phyloP scores from a whole-genome alignment of 2,329 filamentous ascomycete species.

The Lachnellula willkommii region DNA sequence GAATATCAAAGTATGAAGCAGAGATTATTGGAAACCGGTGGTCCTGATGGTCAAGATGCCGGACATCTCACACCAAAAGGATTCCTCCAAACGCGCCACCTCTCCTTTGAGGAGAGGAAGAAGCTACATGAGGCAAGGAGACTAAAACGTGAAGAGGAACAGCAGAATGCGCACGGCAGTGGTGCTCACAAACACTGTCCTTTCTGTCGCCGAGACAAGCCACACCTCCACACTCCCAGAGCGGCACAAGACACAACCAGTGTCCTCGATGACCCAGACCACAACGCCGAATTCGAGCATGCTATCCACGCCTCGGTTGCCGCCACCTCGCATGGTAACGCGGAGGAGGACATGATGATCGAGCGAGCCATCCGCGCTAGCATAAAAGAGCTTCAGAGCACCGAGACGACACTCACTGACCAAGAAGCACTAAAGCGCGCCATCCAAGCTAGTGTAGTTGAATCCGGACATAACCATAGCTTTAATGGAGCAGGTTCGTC shows the following conservation, averaged over 20 bases:
- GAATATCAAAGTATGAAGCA: constrained; percentile 36
- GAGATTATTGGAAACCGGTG: constrained; percentile 28
- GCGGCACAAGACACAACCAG: constrained; percentile 13
- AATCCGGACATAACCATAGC: constrained; percentile 31
- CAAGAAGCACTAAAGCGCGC: constrained; percentile 44
- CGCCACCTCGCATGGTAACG: constrained; percentile 64
- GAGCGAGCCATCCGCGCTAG: constrained; percentile 71
- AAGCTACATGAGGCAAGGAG: constrained; percentile 45
- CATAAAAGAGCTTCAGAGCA: constrained; percentile 50
- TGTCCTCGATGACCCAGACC: constrained; percentile 22
- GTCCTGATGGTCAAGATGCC: constrained; percentile 25
- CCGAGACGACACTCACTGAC: constrained; percentile 25
- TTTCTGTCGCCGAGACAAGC: constrained; percentile 20
- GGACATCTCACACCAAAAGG: constrained; percentile 34
- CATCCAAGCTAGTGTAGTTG: constrained; percentile 44
- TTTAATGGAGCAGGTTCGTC: neutral
- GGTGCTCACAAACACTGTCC: constrained; percentile 19
- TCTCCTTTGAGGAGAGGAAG: constrained; percentile 48
- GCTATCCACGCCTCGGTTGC: constrained; percentile 66
- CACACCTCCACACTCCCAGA: constrained; percentile 22
- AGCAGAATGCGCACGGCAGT: constrained; percentile 18
- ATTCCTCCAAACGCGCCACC: constrained; percentile 44
- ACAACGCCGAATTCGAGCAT: constrained; percentile 61
- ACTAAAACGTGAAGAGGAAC: constrained; percentile 25
- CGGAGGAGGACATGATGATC: constrained; percentile 63